These are phyloP conservation scores for Cutaneotrichosporon arboriforme DNA, from an alignment of 1,284 basidiomycete species.

Conservation along the genomic window DNA sequence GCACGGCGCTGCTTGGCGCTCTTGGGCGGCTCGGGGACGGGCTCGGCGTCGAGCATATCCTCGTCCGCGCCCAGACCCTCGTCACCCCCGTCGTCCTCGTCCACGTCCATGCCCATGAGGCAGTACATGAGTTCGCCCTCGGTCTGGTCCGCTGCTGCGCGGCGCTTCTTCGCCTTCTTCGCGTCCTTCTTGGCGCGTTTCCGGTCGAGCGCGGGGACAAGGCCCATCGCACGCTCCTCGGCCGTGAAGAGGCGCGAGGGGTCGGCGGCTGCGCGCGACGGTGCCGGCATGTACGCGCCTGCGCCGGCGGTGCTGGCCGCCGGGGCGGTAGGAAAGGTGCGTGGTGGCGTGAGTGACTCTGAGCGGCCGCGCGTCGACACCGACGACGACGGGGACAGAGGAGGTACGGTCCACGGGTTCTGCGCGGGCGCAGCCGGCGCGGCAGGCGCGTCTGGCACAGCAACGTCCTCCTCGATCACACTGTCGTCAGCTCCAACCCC, in stretches of 20 bases:
- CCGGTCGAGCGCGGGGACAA: slow-evolving; percentile 30
- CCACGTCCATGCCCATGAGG: slow-evolving; percentile 42
- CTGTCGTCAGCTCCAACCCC: neutral
- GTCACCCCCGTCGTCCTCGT: slow-evolving; percentile 11
- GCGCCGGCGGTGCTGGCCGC: neutral
- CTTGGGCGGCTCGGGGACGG: neutral
- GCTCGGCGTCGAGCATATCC: slow-evolving; percentile 1
- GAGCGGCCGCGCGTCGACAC: slow-evolving; percentile 5
- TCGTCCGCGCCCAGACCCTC: slow-evolving; percentile 3
- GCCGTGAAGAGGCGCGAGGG: slow-evolving; percentile 35
- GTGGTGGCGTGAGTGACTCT: slow-evolving; percentile 10
- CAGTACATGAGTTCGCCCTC: slow-evolving; percentile 42
- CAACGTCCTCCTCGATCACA: neutral
- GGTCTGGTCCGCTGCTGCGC: slow-evolving; percentile 33
- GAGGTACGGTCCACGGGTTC: slow-evolving; percentile 1
- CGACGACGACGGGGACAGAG: slow-evolving; percentile 7
- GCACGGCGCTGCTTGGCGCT: slow-evolving; percentile 5
- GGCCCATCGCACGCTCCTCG: slow-evolving; percentile 41
- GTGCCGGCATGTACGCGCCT: slow-evolving; percentile 5
- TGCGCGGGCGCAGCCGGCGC: slow-evolving; percentile 1
- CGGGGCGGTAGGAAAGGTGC: neutral
- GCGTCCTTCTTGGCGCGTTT: slow-evolving; percentile 37
- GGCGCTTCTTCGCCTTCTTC: slow-evolving; percentile 45
- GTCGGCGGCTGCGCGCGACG: slow-evolving; percentile 8
- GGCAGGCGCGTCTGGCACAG: neutral